Conservation (phyloP, 2,329 filamentous ascomycete species). For the Pezicula neosporulosa region DNA sequence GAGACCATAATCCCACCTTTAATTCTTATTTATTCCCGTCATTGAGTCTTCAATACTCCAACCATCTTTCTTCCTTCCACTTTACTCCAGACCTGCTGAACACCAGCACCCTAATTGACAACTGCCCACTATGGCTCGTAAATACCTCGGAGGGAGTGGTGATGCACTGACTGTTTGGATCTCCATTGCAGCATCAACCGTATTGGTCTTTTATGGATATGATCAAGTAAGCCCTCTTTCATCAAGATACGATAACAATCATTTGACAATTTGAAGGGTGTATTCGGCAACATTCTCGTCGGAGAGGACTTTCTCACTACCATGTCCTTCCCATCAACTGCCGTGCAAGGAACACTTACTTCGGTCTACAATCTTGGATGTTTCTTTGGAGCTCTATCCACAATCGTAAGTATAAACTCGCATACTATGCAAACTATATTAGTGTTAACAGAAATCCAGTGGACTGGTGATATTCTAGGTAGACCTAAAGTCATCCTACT, state of each 20-base stretch:
- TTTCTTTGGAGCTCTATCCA: conserved; percentile 36
- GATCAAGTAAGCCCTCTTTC: conserved; percentile 29
- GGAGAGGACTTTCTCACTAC: conserved; percentile 39
- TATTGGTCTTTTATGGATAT: conserved; percentile 47
- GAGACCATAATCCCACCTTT: no score
- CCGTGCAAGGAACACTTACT: conserved; percentile 38
- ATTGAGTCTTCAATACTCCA: no score
- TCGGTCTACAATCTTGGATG: conserved; percentile 40
- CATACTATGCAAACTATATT: neutral
- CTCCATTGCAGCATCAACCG: conserved; percentile 44
- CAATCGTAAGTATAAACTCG: conserved; percentile 20
- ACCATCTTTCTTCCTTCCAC: neutral
- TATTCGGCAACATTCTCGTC: conserved; percentile 37
- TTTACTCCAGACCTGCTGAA: neutral
- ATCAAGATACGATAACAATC: neutral
- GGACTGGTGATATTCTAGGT: conserved; percentile 51
- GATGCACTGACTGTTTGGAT: conserved; percentile 49
- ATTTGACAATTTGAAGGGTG: conserved; percentile 15
- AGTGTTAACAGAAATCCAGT: conserved; percentile 24
- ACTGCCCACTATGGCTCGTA: conserved; percentile 34
- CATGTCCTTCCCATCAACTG: conserved; percentile 33
- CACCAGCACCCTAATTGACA: neutral
- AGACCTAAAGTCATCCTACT: conserved; percentile 52
- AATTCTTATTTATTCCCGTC: no score
- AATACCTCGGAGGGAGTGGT: conserved; percentile 47